These are phyloP conservation scores for Leptodermis oblonga DNA, from an alignment of 257 asterid genomes.

Conservation along the genomic window DNA sequence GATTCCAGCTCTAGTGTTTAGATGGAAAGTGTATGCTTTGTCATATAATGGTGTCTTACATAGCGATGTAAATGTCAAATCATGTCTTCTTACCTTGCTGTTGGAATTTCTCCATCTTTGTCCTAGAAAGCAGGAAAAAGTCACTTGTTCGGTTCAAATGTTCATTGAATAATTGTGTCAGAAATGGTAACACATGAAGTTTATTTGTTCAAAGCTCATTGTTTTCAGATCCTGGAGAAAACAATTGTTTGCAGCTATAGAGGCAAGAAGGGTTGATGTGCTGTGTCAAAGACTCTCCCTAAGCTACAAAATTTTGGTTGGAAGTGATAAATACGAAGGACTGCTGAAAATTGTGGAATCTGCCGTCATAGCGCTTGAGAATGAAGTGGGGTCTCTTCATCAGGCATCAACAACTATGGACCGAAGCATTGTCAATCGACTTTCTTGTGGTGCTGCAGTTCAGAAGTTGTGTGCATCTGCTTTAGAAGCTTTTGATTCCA, in stretches of 20 bases:
- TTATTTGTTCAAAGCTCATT: background rate
- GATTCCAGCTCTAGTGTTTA: background rate
- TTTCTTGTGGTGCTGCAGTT: conserved; percentile 64
- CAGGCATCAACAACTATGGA: conserved; percentile 68
- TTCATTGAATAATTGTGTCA: background rate
- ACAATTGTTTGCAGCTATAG: conserved; percentile 67
- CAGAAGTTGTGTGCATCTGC: conserved; percentile 72
- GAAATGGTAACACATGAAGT: background rate
- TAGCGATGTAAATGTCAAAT: background rate
- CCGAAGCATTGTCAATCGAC: conserved; percentile 78
- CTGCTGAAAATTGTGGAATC: conserved; percentile 44
- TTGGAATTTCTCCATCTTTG: background rate
- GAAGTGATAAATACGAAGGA: conserved; percentile 47
- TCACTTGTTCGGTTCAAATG: background rate
- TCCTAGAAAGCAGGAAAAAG: background rate
- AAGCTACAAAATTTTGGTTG: conserved; percentile 64
- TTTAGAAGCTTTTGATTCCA: conserved; percentile 58
- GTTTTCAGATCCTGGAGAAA: conserved; percentile 70
- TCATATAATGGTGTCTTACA: background rate
- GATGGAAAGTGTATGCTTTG: background rate
- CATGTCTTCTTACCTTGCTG: background rate
- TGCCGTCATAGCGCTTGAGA: conserved; percentile 61
- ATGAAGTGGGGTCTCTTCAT: conserved; percentile 72
- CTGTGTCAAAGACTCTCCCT: conserved; percentile 69
- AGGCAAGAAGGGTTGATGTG: conserved; percentile 81